phyloP scores from a whole-genome alignment of 176 grass and related monocot species.

The Saccharum spontaneum region DNA sequence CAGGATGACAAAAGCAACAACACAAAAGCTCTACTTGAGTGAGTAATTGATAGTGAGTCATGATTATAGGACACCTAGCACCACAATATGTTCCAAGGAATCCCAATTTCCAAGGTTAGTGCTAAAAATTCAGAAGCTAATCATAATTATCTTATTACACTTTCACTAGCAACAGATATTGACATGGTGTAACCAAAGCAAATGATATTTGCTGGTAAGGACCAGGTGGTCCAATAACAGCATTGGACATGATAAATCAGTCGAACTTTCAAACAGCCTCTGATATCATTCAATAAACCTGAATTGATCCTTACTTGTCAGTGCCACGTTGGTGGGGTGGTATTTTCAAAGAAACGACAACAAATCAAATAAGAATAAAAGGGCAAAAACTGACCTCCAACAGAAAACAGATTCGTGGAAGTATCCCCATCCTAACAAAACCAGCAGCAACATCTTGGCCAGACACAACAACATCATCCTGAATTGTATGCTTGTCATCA shows the following conservation, averaged over 20 bases:
- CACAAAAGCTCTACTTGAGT: not conserved
- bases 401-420: constrained; percentile 83
- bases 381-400: constrained; percentile 61
- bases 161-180: not conserved
- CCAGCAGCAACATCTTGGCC: constrained; percentile 90
- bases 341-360: constrained; percentile 7
- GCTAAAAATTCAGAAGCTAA: constrained; percentile 11
- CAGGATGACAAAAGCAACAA: not conserved
- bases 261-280: not conserved
- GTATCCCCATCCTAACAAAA: constrained; percentile 92
- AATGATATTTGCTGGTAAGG: not conserved
- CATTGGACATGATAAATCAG: not conserved
- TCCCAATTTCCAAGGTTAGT: constrained; percentile 4
- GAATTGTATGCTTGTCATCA: constrained; percentile 77
- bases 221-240: not conserved
- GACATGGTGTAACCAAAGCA: not conserved
- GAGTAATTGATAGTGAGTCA: not conserved
- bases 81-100: not conserved
- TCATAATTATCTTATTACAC: constrained; percentile 12
- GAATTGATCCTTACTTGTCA: not conserved
- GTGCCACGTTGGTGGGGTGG: not conserved
- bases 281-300: not conserved
- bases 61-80: not conserved
- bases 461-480: constrained; percentile 86
- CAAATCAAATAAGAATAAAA: not conserved